A percentile compares a stretch with the other conserved stretches of the same genome.
Conservation (phyloP, 441 rosid species). For the Syzygium malaccense region DNA sequence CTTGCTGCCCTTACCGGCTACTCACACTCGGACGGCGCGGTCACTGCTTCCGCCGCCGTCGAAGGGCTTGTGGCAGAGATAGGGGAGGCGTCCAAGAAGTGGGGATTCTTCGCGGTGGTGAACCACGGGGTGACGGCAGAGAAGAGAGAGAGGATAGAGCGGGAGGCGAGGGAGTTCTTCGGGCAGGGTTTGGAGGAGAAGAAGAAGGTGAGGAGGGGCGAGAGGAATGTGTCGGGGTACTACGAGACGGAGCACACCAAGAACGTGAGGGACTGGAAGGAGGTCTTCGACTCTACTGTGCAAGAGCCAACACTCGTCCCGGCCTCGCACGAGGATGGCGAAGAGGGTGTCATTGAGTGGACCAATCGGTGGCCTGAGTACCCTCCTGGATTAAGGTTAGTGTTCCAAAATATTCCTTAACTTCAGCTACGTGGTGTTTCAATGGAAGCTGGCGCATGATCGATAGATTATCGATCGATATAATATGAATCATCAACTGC, state of each 20-base stretch:
- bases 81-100: constrained; percentile 5
- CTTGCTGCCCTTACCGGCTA: constrained; percentile 7
- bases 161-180: background rate
- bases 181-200: constrained; percentile 41
- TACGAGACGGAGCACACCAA: constrained; percentile 74
- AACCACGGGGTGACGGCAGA: background rate
- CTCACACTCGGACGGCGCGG: background rate
- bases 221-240: constrained; percentile 44
- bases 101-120: background rate
- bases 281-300: constrained; percentile 41
- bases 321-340: constrained; percentile 34
- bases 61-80: constrained; percentile 30
- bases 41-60: background rate
- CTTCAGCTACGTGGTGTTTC: background rate
- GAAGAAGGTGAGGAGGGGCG: constrained; percentile 53
- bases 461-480: background rate
- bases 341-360: constrained; percentile 32
- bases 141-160: background rate
- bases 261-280: constrained; percentile 86
- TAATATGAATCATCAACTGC: too few relatives aligned
- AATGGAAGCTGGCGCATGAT: background rate
- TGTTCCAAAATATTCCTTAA: accelerated
- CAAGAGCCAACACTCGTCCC: constrained; percentile 36
- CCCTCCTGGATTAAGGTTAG: constrained; percentile 33
- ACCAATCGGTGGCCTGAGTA: constrained; percentile 51